Base-by-base conservation (phyloP, 2,329 filamentous ascomycete genomes). In the Talaromyces piceae region DNA sequence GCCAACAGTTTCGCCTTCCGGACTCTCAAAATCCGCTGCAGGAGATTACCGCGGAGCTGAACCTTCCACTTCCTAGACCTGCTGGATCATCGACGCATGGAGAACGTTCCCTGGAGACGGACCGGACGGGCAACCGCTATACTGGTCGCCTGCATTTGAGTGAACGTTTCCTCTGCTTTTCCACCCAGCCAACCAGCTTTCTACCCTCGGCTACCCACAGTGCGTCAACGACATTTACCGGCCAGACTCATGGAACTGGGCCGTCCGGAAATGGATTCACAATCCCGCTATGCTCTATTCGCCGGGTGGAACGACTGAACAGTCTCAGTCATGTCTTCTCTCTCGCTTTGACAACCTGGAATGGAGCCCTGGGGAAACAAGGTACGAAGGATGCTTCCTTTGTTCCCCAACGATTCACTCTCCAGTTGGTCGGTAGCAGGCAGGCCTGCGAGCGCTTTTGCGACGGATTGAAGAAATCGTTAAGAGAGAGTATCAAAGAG, bases 251-350 rank as follows among this genome's bases (percentile, higher is more conserved):
- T 65, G 90, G 93, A 53, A 88, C 88, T 20, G 93, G 93, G 0
- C 91, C 93, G 3, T 88, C 88, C 50, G 91, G 91, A 33, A 96
- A 96, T 75, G 93, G 93, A 54, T 97, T 98, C 69, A 96, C 88
- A 2, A 82, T 97, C 50, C 93, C 93, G 4, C 78, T 98, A 20
- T 96, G 88, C 68, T 87, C 89, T 48, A 91, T 98, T 61, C 81
- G 93, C 56, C 80, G 91, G 47, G 93, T 98, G 20, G 93, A 98
- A 73, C 80, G 93, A 52, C 76, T 98, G 51, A 91, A 95, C 64
- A 96, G 89, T 63, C 88, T 94, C 63, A 93, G 85, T 58, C 93
- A 94, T 66, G 77, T 84, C 79, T 98, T 97, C 71, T 89, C 93
- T 8, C 81, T 98, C 45, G 87, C 91, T 11, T 87, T 98, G 61